Percentiles rank a stretch among this genome's conserved stretches.
Evolutionary conservation across 768 basidiomycete genomes (phyloP).

Genomic region (Glaciozyma antarctica): DNA sequence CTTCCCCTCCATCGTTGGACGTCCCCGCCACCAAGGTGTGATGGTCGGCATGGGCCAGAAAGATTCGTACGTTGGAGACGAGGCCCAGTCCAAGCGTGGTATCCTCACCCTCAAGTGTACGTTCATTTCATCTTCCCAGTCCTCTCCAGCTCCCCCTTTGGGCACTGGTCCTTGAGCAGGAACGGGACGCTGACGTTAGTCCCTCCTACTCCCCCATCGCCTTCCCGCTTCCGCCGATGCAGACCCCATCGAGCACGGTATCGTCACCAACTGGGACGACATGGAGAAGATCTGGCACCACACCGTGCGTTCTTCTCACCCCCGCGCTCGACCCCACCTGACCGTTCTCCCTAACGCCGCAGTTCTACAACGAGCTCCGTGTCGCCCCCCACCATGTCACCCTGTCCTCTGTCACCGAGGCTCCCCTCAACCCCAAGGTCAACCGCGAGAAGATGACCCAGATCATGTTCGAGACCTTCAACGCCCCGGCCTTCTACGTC

Average conservation of each 20-base stretch:
- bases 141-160: background rate
- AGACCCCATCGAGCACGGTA: slow-evolving; percentile 82
- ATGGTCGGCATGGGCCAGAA: slow-evolving; percentile 98
- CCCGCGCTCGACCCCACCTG: background rate
- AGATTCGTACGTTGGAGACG: slow-evolving; percentile 91
- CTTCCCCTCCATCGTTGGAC: slow-evolving; percentile 71
- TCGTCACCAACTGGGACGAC: slow-evolving; percentile 97
- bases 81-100: slow-evolving; percentile 90
- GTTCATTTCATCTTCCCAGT: background rate
- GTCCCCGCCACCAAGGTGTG: slow-evolving; percentile 85
- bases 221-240: background rate
- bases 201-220: background rate
- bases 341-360: background rate
- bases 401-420: slow-evolving; percentile 84
- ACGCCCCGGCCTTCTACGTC: slow-evolving; percentile 84
- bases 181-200: background rate
- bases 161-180: background rate
- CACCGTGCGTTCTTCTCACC: slow-evolving; percentile 12
- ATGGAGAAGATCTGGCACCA: slow-evolving; percentile 89
- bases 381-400: slow-evolving; percentile 87
- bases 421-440: slow-evolving; percentile 83
- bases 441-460: slow-evolving; percentile 92
- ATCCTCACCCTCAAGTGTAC: slow-evolving; percentile 67
- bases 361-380: slow-evolving; percentile 86
- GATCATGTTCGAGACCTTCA: slow-evolving; percentile 96